A percentile compares a stretch with the other conserved stretches of the same genome.
Conservation (phyloP, 805 yeast genomes). For the Priceomyces melissophilus region DNA sequence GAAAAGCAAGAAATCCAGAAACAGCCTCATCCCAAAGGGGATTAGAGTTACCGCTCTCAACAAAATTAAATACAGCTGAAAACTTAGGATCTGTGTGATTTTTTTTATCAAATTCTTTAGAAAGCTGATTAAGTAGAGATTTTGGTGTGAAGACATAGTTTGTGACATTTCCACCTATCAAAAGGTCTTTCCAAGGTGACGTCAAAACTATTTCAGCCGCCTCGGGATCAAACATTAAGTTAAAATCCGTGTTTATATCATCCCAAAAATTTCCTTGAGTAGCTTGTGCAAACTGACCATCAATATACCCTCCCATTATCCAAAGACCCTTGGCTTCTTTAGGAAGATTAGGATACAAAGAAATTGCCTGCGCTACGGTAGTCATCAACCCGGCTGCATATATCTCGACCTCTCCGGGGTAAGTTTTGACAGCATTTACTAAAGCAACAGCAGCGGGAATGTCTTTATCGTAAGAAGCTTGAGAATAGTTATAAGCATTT, state of each 20-base stretch:
- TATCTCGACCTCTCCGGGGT: constrained; percentile 30
- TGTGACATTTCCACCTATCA: constrained; percentile 42
- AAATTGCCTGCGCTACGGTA: constrained; percentile 43
- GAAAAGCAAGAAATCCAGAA: constrained; percentile 32
- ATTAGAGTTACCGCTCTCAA: constrained; percentile 34
- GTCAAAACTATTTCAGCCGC: constrained; percentile 43
- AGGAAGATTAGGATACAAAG: constrained; percentile 36
- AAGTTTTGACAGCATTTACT: constrained; percentile 36
- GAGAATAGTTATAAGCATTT: constrained; percentile 29
- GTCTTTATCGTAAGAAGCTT: constrained; percentile 24
- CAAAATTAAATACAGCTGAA: constrained; percentile 13
- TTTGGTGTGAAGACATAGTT: constrained; percentile 39
- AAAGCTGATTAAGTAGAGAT: constrained; percentile 1
- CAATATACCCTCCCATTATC: constrained; percentile 45
- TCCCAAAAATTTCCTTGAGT: constrained; percentile 17
- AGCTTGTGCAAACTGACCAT: constrained; percentile 36
- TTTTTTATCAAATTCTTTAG: background rate
- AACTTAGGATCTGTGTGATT: background rate
- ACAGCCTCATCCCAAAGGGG: constrained; percentile 46
- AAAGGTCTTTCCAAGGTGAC: constrained; percentile 36
- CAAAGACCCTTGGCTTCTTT: constrained; percentile 37
- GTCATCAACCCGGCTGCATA: constrained; percentile 43
- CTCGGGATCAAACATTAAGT: constrained; percentile 43
- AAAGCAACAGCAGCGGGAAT: constrained; percentile 37
- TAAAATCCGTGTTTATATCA: constrained; percentile 42